These are phyloP conservation scores for Tulasnella sp. DNA, from an alignment of 768 basidiomycete species.

Conservation along the genomic window DNA sequence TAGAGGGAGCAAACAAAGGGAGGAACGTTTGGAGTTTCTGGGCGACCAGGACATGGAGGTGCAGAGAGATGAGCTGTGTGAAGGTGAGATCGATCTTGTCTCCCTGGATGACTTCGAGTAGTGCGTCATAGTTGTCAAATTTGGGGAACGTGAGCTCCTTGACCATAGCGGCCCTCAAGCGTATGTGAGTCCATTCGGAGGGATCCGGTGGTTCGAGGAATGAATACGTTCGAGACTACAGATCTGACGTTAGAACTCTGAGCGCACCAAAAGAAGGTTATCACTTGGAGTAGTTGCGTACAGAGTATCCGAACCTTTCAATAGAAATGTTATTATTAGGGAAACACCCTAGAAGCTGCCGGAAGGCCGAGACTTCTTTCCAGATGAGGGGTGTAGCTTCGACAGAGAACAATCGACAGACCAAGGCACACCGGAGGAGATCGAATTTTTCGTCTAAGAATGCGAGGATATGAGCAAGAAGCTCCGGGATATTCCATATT, in stretches of 20 bases:
- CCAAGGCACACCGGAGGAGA: not conserved
- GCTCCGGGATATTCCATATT: not conserved
- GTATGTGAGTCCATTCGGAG: not conserved
- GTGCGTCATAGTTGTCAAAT: not conserved
- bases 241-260: not conserved
- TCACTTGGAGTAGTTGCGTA: not conserved
- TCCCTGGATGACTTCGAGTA: not conserved
- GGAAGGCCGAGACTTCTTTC: not conserved
- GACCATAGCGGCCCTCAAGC: not conserved
- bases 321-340: not conserved
- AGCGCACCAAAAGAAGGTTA: not conserved
- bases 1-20: not conserved
- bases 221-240: not conserved
- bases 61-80: not conserved
- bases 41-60: not conserved
- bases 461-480: not conserved
- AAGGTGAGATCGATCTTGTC: not conserved
- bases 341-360: not conserved
- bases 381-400: not conserved
- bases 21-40: not conserved
- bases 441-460: not conserved
- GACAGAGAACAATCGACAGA: not conserved
- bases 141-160: not conserved
- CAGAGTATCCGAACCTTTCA: too few relatives aligned
- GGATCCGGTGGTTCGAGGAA: not conserved